Evolutionary conservation across 805 yeast genomes (phyloP).

Genomic region (Zygotorulaspora chibaensis): DNA sequence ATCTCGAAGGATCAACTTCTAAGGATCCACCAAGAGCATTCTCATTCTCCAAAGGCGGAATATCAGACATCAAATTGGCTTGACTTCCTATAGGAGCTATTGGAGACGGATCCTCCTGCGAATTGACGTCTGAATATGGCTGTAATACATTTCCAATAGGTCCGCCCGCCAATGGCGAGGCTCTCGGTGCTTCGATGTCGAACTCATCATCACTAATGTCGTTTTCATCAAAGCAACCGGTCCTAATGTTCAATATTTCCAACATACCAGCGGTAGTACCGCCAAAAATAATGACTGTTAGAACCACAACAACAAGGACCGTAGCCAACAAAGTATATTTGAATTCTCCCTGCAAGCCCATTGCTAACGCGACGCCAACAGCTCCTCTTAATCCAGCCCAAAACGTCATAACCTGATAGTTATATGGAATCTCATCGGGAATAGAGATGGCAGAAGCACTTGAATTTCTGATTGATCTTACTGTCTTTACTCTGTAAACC

Average conservation of each 20-base stretch:
- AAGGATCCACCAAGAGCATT: neutral
- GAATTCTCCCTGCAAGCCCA: slow-evolving; percentile 94
- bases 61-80: slow-evolving; percentile 7
- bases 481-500: slow-evolving; percentile 56
- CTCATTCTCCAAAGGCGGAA: slow-evolving; percentile 9
- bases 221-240: slow-evolving; percentile 79
- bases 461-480: slow-evolving; percentile 41
- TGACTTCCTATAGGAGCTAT: slow-evolving; percentile 1
- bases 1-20: slow-evolving; percentile 8
- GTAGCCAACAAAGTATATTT: slow-evolving; percentile 88
- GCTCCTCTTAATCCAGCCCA: slow-evolving; percentile 99
- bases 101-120: slow-evolving; percentile 11
- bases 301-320: slow-evolving; percentile 90
- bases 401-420: slow-evolving; percentile 96
- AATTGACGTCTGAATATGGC: slow-evolving; percentile 31
- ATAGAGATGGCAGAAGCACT: slow-evolving; percentile 32
- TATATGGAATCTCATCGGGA: slow-evolving; percentile 89
- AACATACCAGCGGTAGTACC: slow-evolving; percentile 99
- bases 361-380: slow-evolving; percentile 97
- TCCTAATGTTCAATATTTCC: slow-evolving; percentile 86
- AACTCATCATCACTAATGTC: slow-evolving; percentile 89
- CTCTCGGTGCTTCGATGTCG: slow-evolving; percentile 72
- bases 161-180: slow-evolving; percentile 11
- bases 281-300: slow-evolving; percentile 93
- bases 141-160: slow-evolving; percentile 10